Evolutionary conservation across 768 basidiomycete genomes (phyloP).

Genomic region (Vararia minispora): DNA sequence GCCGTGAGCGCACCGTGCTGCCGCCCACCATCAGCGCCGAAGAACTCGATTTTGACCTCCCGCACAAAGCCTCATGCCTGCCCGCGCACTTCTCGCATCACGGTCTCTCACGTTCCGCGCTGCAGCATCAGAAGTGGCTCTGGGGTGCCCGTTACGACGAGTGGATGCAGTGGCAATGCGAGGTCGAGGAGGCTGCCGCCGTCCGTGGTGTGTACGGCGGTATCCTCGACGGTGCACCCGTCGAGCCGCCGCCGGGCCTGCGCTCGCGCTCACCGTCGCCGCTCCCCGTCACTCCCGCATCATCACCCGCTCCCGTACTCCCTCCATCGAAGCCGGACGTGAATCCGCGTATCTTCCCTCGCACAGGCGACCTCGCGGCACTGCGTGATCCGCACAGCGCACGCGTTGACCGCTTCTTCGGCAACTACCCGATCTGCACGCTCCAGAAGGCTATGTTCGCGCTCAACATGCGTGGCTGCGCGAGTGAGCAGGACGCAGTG

Average conservation of each 20-base stretch:
- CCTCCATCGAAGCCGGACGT: conserved; percentile 9
- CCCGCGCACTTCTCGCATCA: conserved; percentile 26
- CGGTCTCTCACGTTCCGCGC: conserved; percentile 51
- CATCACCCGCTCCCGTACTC: background rate
- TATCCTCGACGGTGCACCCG: conserved; percentile 6
- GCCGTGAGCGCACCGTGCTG: no score
- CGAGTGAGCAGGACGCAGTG: no score
- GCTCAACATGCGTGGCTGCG: conserved; percentile 32
- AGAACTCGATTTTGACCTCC: no score
- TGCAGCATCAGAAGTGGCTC: conserved; percentile 49
- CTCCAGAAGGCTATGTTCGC: conserved; percentile 57
- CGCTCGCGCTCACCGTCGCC: conserved; percentile 4
- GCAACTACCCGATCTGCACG: conserved; percentile 49
- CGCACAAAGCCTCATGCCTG: no score
- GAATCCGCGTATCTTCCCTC: conserved; percentile 33
- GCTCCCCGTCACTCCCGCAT: background rate
- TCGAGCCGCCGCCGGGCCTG: conserved; percentile 4
- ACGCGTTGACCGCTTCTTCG: conserved; percentile 50
- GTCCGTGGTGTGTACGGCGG: conserved; percentile 14
- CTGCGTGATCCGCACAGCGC: conserved; percentile 47
- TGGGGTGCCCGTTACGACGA: conserved; percentile 48
- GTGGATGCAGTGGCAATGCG: conserved; percentile 29
- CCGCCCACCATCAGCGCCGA: no score
- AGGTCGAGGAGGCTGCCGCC: conserved; percentile 9
- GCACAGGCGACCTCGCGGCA: conserved; percentile 49